Base-by-base conservation (phyloP, 2,329 filamentous ascomycete species). In the Ceratocystis alfenasii region DNA sequence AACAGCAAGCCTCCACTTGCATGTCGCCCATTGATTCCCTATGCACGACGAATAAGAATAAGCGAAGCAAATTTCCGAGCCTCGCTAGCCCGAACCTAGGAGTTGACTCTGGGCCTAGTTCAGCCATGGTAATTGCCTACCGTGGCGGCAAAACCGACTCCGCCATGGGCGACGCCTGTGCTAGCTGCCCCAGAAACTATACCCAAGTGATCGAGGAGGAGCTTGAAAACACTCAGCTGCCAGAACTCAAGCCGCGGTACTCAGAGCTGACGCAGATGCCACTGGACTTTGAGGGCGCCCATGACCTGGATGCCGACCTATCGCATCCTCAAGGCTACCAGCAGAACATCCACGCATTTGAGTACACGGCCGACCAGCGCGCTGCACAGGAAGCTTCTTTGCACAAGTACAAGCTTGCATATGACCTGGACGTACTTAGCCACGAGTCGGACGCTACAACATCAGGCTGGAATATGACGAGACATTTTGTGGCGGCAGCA, bases 251-350 rank as follows among this genome's bases (percentile, higher is more conserved):
- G 53, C 28, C 53, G 28, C 53, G 28, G 28, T 28, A 28, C 53
- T 57, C 53, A 22, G 22, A 6, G 22, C 5, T n/a, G 10, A 57
- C 33, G 4, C 53, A 6, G 22, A 28, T n/a, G 7, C 22, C 53
- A 5, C 5, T 1, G 17, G n/a, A 7, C 53, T 30, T 4, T 12
- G 22, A 50, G 6, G 22, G 30, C 17, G 66, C 78, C 79, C 46
- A 77, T 78, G 60, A 81, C 79, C 7, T 73, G 71, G 68, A 72
- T 72, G 69, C 70, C 59, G 72, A 72, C 63, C 71, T 78, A 62
- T 75, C 77, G 36, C 79, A 82, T 62, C 79, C 80, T 25, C 77
- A 79, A 1, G 83, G 82, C 15, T 86, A 86, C 69, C 78, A 81
- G 63, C 83, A 85, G 70, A 79, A 84, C 69, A 71, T 75, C 4